Percentiles rank a stretch among this genome's conserved stretches.
Conservation (phyloP, 164 flowering plant genomes). For the Houttuynia cordata region DNA sequence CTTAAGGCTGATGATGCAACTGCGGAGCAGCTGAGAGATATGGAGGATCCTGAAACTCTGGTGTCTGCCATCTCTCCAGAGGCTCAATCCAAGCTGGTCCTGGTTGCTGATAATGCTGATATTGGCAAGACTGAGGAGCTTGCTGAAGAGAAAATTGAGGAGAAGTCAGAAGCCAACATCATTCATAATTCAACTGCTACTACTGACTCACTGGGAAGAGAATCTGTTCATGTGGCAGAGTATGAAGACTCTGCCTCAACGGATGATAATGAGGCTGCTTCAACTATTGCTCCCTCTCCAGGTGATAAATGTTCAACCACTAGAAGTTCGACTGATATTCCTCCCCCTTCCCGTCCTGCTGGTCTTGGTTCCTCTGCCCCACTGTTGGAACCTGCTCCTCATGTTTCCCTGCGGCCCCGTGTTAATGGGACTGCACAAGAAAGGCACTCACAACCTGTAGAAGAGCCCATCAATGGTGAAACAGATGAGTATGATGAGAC, state of each 20-base stretch:
- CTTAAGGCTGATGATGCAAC: background rate
- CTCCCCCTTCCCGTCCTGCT: conserved; percentile 61
- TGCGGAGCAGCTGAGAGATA: background rate
- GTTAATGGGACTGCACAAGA: conserved; percentile 57
- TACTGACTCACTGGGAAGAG: background rate
- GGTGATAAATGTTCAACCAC: conserved; percentile 11
- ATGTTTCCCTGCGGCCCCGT: conserved; percentile 57
- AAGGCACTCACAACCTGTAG: conserved; percentile 41
- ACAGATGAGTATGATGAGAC: conserved; percentile 86
- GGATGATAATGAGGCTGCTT: conserved; percentile 3
- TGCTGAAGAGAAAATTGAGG: background rate
- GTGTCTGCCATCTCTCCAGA: background rate
- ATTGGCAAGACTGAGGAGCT: background rate
- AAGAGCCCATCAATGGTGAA: conserved; percentile 62
- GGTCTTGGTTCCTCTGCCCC: conserved; percentile 95
- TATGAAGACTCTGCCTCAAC: conserved; percentile 2
- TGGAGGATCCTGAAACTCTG: background rate
- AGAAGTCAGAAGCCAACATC: background rate
- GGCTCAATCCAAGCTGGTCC: background rate
- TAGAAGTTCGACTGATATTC: conserved; percentile 4
- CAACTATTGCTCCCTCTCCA: conserved; percentile 10
- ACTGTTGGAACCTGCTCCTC: conserved; percentile 62
- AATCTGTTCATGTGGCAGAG: conserved; percentile 1
- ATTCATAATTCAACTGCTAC: background rate
- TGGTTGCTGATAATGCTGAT: background rate